A percentile compares a stretch with the other conserved stretches of the same genome.
Conservation (phyloP, 495 filamentous ascomycete species). For the Aspergillus sclerotiicarbonarius region DNA sequence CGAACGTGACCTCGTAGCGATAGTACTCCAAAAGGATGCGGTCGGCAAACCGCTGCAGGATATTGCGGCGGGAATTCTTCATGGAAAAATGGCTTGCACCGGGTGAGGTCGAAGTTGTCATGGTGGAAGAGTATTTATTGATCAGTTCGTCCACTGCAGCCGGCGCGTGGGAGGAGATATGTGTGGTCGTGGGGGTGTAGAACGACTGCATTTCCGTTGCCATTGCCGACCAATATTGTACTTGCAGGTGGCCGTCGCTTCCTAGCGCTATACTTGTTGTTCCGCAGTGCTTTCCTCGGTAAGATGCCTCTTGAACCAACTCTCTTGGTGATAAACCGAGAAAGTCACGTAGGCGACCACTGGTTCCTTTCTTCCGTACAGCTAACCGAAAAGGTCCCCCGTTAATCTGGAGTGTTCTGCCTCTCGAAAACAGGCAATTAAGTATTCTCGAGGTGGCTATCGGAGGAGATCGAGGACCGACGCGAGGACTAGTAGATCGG, state of each 20-base stretch:
- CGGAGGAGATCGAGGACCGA: neutral
- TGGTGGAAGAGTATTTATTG: conserved; percentile 36
- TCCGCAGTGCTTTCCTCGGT: neutral
- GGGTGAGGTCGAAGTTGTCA: conserved; percentile 19
- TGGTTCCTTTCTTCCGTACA: neutral
- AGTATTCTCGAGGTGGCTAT: neutral
- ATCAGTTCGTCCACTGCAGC: conserved; percentile 38
- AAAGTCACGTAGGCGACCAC: neutral
- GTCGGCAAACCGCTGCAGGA: conserved; percentile 40
- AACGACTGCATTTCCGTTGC: conserved; percentile 40
- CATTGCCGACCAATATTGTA: conserved; percentile 19
- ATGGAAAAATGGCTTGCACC: conserved; percentile 10
- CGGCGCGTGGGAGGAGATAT: conserved; percentile 33
- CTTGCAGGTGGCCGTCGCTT: conserved; percentile 3
- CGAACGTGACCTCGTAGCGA: conserved; percentile 74
- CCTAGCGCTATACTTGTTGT: neutral
- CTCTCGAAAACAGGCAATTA: too few species aligned
- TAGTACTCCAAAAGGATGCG: conserved; percentile 66
- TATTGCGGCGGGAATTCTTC: conserved; percentile 23
- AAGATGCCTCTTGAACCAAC: neutral
- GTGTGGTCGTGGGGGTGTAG: conserved; percentile 34
- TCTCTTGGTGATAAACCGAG: neutral
- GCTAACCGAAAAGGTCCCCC: too few species aligned
- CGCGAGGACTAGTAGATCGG: neutral
- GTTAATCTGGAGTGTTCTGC: too few species aligned